Percentiles rank a stretch among this genome's conserved stretches.
phyloP scores from a whole-genome alignment of 2,329 filamentous ascomycete genomes.

The Zymoseptoria passerinii region DNA sequence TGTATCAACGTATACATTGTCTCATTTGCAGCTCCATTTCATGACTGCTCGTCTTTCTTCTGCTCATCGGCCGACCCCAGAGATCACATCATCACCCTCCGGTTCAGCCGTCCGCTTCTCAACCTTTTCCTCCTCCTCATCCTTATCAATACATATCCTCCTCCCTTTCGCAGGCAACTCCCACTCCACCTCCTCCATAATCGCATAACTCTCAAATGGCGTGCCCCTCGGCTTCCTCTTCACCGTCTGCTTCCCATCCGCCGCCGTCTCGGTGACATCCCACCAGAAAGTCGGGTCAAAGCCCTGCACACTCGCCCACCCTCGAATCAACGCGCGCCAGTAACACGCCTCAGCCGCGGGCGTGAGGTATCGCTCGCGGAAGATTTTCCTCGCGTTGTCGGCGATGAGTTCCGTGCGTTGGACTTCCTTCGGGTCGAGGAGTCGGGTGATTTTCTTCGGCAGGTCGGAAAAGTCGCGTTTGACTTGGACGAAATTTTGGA shows the following conservation, averaged over 20 bases:
- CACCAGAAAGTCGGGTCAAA: conserved; percentile 21
- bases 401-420: conserved; percentile 17
- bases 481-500: conserved; percentile 26
- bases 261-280: conserved; percentile 14
- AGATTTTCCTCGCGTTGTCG: conserved; percentile 18
- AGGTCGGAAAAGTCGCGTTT: conserved; percentile 24
- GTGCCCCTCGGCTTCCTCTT: conserved; percentile 19
- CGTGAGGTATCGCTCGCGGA: conserved; percentile 23
- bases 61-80: too few species aligned
- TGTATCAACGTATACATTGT: too few species aligned
- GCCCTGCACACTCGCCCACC: conserved; percentile 40
- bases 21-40: too few species aligned
- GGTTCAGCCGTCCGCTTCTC: neutral
- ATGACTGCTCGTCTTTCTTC: too few species aligned
- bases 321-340: conserved; percentile 24
- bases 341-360: conserved; percentile 26
- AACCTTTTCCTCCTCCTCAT: neutral
- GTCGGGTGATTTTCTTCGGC: conserved; percentile 18
- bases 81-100: neutral
- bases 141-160: conserved; percentile 20
- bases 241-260: conserved; percentile 12
- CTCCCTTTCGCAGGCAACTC: conserved; percentile 20
- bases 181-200: conserved; percentile 27
- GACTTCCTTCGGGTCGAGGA: conserved; percentile 17
- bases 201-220: conserved; percentile 26